phyloP scores from a whole-genome alignment of 2,329 filamentous ascomycete species.

The Arachnopeziza araneosa region DNA sequence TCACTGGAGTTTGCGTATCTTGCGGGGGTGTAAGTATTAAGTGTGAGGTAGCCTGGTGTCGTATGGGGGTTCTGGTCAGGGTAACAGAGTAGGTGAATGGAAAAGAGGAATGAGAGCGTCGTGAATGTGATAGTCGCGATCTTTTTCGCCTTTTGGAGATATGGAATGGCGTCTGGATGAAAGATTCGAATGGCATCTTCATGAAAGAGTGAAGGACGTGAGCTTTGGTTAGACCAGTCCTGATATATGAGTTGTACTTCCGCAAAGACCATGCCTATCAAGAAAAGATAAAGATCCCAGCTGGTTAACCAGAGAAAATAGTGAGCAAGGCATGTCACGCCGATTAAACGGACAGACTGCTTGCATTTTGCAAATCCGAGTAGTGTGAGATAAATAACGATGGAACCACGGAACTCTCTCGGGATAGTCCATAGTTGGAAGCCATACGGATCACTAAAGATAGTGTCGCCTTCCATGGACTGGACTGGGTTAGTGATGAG shows the following conservation, averaged over 20 bases:
- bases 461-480: neutral
- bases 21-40: neutral
- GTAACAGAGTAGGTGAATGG: neutral
- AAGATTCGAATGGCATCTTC: too few species aligned
- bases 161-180: neutral
- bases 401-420: neutral
- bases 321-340: neutral
- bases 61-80: neutral
- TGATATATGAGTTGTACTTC: neutral
- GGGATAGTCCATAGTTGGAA: neutral
- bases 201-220: neutral
- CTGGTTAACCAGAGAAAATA: neutral
- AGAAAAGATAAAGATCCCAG: neutral
- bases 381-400: neutral
- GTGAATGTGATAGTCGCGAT: neutral
- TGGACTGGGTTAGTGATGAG: neutral
- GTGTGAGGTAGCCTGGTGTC: neutral
- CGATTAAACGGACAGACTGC: neutral
- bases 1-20: neutral
- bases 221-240: neutral
- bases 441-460: neutral
- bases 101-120: neutral
- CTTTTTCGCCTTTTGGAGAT: neutral
- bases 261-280: neutral
- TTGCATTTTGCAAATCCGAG: neutral